These are phyloP conservation scores for Ogataea methylovora DNA, from an alignment of 805 yeast species.

Conservation along the genomic window DNA sequence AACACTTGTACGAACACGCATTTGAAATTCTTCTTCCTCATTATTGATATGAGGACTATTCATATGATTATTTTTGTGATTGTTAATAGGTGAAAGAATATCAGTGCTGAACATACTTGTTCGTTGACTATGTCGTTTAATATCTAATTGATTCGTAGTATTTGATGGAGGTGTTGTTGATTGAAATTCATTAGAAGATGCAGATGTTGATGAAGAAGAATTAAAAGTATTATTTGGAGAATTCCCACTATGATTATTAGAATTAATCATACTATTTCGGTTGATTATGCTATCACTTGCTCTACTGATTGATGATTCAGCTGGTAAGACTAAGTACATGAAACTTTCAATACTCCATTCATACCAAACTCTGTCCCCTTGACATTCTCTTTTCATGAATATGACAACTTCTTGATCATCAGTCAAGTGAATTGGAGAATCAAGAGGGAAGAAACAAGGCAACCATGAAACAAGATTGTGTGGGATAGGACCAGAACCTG, in stretches of 20 bases:
- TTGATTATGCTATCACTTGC: background rate
- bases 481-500: conserved; percentile 27
- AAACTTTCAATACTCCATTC: conserved; percentile 57
- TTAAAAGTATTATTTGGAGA: background rate
- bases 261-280: too few species aligned
- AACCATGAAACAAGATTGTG: conserved; percentile 55
- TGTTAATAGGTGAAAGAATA: too few species aligned
- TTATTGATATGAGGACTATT: too few species aligned
- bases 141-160: background rate
- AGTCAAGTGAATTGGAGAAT: conserved; percentile 40
- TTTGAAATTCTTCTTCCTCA: conserved; percentile 29
- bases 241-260: too few species aligned
- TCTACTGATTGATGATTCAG: conserved; percentile 9
- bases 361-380: conserved; percentile 48
- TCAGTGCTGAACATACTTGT: too few species aligned
- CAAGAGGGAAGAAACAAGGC: conserved; percentile 57
- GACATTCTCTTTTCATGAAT: conserved; percentile 39
- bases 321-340: conserved; percentile 27
- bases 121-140: too few species aligned
- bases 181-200: too few species aligned
- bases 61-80: too few species aligned
- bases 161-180: background rate
- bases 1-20: conserved; percentile 34
- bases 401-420: conserved; percentile 51
- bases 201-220: background rate